Base-by-base conservation (phyloP, 1,284 basidiomycete genomes). In the Agroathelia rolfsii region DNA sequence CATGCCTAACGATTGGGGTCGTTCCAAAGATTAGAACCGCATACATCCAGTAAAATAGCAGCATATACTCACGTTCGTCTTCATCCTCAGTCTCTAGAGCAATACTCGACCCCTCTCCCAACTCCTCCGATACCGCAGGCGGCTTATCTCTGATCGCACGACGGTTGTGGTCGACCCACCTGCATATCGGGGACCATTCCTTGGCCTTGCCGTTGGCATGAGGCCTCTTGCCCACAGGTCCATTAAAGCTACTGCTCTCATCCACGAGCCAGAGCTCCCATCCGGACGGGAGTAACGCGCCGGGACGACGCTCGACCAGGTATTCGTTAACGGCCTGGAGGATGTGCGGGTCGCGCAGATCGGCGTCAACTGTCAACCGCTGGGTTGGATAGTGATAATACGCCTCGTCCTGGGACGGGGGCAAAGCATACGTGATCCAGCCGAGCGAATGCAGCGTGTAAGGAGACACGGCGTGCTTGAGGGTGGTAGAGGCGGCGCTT, bases 351-450 rank as follows among this genome's bases (percentile, higher is more conserved):
- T 58, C 59, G 23, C 73, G 65, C 30, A 85, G 50, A 42, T 82
- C 71, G 30, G 76, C 55, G 46, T 85, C 81, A 10, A 78, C 78
- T 13, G 70, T 71, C 32, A 76, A 60, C 24, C 62, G 68, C 27
- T 63, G 53, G 5, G 62, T 66, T 3, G 67, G 64, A 42, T 83
- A 76, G 24, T 69, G 64, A 44, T 73, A 85, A 53, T 85, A 85
- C 22, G 65, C 57, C 3, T 66, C 57, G 12, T 69, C 69, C 44
- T 84, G 77, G n/a, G n/a, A n/a, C n/a, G n/a, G n/a, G 1, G 82
- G 81, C 8, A 85, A 67, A 6, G 66, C 58, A 47, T 78, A 72
- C 46, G 77, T 76, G 26, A 66, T 61, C 81, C 82, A 85, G 6
- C 71, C 70, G 8, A 62, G 54, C 5, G 49, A 42, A 27, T 50